Evolutionary conservation across 1,284 basidiomycete species (phyloP).

Genomic region (Apiotrichum laibachii): DNA sequence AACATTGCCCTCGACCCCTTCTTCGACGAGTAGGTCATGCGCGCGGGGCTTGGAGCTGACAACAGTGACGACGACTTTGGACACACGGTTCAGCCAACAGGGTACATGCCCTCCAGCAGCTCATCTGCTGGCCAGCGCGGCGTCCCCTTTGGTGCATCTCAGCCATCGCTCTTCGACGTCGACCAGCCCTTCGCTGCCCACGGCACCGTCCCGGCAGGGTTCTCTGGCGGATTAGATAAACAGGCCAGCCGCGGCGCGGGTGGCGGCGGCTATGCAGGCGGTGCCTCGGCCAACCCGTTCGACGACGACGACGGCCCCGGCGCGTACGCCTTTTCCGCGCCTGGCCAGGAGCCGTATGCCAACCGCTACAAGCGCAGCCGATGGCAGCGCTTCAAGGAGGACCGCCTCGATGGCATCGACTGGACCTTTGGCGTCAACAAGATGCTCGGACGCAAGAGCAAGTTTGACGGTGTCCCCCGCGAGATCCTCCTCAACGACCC

Average conservation of each 20-base stretch:
- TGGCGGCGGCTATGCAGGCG: neutral
- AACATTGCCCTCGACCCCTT: conserved; percentile 48
- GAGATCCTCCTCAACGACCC: conserved; percentile 69
- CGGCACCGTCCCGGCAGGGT: conserved; percentile 18
- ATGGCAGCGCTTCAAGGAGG: conserved; percentile 41
- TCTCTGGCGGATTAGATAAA: neutral
- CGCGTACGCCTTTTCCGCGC: conserved; percentile 42
- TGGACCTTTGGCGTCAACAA: conserved; percentile 47
- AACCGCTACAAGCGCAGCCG: conserved; percentile 25
- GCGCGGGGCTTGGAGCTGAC: neutral
- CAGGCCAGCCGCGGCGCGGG: neutral
- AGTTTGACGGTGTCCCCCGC: conserved; percentile 48
- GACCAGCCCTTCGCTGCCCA: conserved; percentile 39
- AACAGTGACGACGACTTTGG: conserved; percentile 48
- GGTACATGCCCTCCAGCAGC: conserved; percentile 36
- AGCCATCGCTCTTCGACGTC: conserved; percentile 29
- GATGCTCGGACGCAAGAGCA: conserved; percentile 41
- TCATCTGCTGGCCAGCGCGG: conserved; percentile 18
- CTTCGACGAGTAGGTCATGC: conserved; percentile 46
- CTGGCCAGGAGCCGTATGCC: conserved; percentile 31
- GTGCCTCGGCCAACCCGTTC: conserved; percentile 29
- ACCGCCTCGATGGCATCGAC: conserved; percentile 46
- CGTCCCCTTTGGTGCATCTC: conserved; percentile 24
- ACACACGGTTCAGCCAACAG: conserved; percentile 27
- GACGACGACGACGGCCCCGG: conserved; percentile 45